phyloP scores from a whole-genome alignment of 2,329 filamentous ascomycete genomes.

The Ciborinia camelliae region DNA sequence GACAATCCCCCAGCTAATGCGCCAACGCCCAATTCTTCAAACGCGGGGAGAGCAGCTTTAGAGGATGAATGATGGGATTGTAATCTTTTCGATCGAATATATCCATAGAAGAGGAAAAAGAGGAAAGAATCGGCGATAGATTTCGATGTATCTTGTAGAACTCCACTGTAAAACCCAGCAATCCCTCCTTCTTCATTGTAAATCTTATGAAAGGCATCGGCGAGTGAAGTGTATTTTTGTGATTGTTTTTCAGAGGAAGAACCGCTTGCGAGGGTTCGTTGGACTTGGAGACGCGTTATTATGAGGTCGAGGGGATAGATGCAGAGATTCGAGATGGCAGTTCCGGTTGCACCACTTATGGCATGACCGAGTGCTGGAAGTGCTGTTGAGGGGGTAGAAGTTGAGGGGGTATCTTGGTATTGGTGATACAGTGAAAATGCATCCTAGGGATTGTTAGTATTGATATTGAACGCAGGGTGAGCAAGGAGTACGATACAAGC shows the following conservation, averaged over 20 bases:
- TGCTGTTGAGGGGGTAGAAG: slow-evolving; percentile 37
- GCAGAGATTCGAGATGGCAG: slow-evolving; percentile 72
- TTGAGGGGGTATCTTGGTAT: slow-evolving; percentile 36
- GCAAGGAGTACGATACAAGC: slow-evolving; percentile 36
- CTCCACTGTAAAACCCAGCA: slow-evolving; percentile 65
- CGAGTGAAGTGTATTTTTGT: slow-evolving; percentile 59
- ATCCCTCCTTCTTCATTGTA: slow-evolving; percentile 66
- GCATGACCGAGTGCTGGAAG: slow-evolving; percentile 80
- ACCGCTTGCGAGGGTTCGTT: slow-evolving; percentile 53
- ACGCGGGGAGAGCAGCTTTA: slow-evolving; percentile 49
- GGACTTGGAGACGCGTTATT: slow-evolving; percentile 77
- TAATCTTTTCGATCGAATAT: slow-evolving; percentile 41
- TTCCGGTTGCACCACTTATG: slow-evolving; percentile 72
- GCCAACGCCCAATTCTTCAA: slow-evolving; percentile 73
- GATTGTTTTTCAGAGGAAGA: slow-evolving; percentile 35
- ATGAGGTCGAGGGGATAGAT: slow-evolving; percentile 82
- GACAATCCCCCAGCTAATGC: slow-evolving; percentile 71
- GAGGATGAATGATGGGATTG: slow-evolving; percentile 39
- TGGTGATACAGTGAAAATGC: slow-evolving; percentile 37
- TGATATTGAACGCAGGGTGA: neutral
- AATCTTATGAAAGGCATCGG: slow-evolving; percentile 69
- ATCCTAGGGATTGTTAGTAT: slow-evolving; percentile 27
- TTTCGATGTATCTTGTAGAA: slow-evolving; percentile 62
- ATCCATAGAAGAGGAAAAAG: slow-evolving; percentile 80
- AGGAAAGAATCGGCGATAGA: slow-evolving; percentile 73